Base-by-base conservation (phyloP, 2,329 filamentous ascomycete species). In the Plectosphaerella plurivora region DNA sequence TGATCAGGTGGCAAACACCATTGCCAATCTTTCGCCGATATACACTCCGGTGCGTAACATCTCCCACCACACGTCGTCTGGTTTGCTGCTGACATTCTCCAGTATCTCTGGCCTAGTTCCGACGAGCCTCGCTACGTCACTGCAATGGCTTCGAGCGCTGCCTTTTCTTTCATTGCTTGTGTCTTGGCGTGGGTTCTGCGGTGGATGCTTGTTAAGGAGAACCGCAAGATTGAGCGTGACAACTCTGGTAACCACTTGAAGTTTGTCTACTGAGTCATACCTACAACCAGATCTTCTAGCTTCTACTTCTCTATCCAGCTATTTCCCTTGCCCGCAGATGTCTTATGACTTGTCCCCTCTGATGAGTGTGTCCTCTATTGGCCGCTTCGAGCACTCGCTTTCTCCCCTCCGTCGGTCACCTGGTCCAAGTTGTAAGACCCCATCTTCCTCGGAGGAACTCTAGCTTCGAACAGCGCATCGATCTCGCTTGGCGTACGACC, bases 401-500 rank as follows among this genome's bases (percentile, higher is more conserved):
- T 33, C 28, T 33, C 28, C 28, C 28, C 28, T 12, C 28, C 28
- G 28, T 33, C 28, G 8, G 11, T 8, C 7, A 33, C 28, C 4
- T 12, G 8, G 8, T 12, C 28, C 4, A 33, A 33, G 8, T 8
- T 33, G 50, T 64, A 60, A 0, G 51, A 53, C 7, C 64, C 66
- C 68, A 70, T 69, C 46, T 57, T 57, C 14, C 67, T 58, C 11
- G 68, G 66, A 5, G 57, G 60, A 1, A 70, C 57, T 54, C 61
- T 65, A 5, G 55, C 55, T 14, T 65, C 56, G 52, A 70, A 71
- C 61, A 71, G 59, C 39, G 55, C 54, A 7, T 71, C 67, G 53
- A 70, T 70, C 59, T 70, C 68, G 15, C 68, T 65, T 48, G 65
- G 68, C 12, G 63, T 61, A 18, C 64, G 58, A 1, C 65, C 68